Conservation (phyloP, 352 stramenopile genomes). For the Plasmopara muralis region DNA sequence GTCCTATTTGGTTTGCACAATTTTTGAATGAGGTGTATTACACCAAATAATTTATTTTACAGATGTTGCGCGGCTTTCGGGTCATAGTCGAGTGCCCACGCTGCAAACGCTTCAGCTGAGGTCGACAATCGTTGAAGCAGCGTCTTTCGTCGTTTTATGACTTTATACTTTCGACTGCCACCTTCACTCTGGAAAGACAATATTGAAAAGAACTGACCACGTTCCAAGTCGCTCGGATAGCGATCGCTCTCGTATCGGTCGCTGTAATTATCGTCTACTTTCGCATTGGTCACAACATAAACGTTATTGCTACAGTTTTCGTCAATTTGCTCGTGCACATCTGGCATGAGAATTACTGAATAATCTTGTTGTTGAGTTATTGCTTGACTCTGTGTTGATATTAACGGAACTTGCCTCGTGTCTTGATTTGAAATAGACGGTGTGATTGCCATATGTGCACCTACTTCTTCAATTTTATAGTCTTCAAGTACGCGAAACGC, state of each 20-base stretch:
- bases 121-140: slow-evolving; percentile 22
- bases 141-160: slow-evolving; percentile 21
- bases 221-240: slow-evolving; percentile 6
- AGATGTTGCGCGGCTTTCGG: slow-evolving; percentile 14
- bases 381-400: slow-evolving; percentile 15
- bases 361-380: slow-evolving; percentile 27
- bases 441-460: slow-evolving; percentile 2
- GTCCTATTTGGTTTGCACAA: too few relatives aligned
- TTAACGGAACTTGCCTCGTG: slow-evolving; percentile 24
- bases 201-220: slow-evolving; percentile 4
- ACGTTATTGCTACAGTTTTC: slow-evolving; percentile 15
- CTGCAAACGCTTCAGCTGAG: slow-evolving; percentile 21
- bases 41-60: slow-evolving; percentile 3
- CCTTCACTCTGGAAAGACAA: slow-evolving; percentile 13
- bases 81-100: slow-evolving; percentile 29
- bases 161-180: slow-evolving; percentile 19
- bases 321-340: slow-evolving; percentile 10
- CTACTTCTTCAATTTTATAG: slow-evolving; percentile 37
- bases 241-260: slow-evolving; percentile 20
- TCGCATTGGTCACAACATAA: slow-evolving; percentile 8
- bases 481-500: slow-evolving; percentile 46
- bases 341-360: slow-evolving; percentile 24
- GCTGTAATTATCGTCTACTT: slow-evolving; percentile 21
- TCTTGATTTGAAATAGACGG: slow-evolving; percentile 17
- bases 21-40: not conserved